phyloP scores from a whole-genome alignment of 2,329 filamentous ascomycete genomes.

The Talaromyces sp. region DNA sequence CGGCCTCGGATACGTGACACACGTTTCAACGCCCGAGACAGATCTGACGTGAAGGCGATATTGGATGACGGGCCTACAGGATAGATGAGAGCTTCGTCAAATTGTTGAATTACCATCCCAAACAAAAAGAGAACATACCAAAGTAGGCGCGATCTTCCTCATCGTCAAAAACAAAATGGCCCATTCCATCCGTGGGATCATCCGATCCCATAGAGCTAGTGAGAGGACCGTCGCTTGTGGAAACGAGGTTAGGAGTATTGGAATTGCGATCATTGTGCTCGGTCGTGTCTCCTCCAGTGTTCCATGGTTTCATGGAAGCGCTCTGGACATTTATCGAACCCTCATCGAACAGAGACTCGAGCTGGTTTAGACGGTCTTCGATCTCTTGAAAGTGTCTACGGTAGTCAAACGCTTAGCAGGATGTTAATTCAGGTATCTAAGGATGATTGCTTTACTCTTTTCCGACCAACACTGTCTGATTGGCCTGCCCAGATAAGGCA shows the following conservation, averaged over 20 bases:
- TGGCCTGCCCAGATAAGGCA: neutral
- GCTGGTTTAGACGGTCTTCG: neutral
- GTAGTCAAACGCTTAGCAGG: neutral
- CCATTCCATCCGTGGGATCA: slow-evolving; percentile 4
- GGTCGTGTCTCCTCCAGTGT: neutral
- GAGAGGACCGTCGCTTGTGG: neutral
- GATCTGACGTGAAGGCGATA: slow-evolving; percentile 21
- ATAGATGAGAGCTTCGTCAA: neutral
- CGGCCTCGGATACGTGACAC: slow-evolving; percentile 16
- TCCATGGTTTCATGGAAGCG: neutral
- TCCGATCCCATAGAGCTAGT: neutral
- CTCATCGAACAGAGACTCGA: neutral
- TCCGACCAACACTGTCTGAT: neutral
- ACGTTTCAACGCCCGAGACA: slow-evolving; percentile 17
- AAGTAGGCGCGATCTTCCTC: slow-evolving; percentile 31
- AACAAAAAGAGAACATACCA: slow-evolving; percentile 17
- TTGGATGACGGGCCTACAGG: slow-evolving; percentile 21
- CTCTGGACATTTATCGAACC: neutral
- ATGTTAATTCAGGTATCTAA: neutral
- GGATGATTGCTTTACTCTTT: slow-evolving; percentile 1
- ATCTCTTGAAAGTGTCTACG: slow-evolving; percentile 1
- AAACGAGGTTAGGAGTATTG: neutral
- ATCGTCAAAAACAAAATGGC: slow-evolving; percentile 1
- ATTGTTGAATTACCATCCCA: neutral
- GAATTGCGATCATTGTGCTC: neutral